Percentiles rank a stretch among this genome's conserved stretches.
phyloP scores from a whole-genome alignment of 805 yeast species.

The Suhomyces canberraensis region DNA sequence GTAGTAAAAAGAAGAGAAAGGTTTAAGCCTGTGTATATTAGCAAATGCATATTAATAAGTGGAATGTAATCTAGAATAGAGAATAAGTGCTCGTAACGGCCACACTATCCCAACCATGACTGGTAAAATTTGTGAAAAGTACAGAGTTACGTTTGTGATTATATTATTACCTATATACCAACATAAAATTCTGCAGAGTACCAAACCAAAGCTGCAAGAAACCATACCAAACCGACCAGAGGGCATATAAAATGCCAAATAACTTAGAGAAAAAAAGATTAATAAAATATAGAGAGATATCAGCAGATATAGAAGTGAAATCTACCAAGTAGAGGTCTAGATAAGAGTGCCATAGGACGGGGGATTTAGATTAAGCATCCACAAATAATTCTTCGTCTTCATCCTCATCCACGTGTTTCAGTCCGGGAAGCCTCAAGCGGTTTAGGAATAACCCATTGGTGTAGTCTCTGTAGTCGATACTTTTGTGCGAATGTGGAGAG shows the following conservation, averaged over 20 bases:
- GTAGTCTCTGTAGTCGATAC: conserved; percentile 5
- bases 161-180: neutral
- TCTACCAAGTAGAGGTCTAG: no score
- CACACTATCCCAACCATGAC: no score
- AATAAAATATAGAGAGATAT: neutral
- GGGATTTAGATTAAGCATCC: conserved; percentile 8
- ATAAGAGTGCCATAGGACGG: no score
- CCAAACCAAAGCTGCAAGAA: neutral
- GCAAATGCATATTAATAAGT: neutral
- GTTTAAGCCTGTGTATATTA: conserved; percentile 1
- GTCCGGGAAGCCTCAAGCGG: conserved; percentile 9
- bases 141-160: no score
- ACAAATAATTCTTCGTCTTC: conserved; percentile 14
- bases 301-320: neutral
- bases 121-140: no score
- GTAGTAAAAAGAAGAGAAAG: conserved; percentile 8
- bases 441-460: conserved; percentile 10
- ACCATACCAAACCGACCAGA: conserved; percentile 1
- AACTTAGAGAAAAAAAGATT: neutral
- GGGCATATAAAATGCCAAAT: neutral
- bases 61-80: no score
- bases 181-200: neutral
- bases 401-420: conserved; percentile 15
- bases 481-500: neutral
- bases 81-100: no score